A percentile compares a stretch with the other conserved stretches of the same genome.
Conservation (phyloP, 129 eudicot genomes). For the Silybum marianum region DNA sequence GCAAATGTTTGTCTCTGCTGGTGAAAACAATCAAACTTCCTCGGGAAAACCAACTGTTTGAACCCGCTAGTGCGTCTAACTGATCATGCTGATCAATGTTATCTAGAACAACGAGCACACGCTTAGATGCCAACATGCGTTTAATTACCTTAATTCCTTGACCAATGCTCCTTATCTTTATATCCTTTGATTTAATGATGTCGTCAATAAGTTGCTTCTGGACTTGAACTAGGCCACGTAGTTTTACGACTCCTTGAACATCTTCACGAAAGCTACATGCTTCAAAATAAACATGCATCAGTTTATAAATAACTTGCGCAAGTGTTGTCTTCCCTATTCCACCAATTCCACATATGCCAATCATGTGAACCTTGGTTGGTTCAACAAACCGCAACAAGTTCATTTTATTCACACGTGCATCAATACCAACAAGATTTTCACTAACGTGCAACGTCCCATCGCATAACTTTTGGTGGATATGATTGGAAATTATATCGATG, state of each 20-base stretch:
- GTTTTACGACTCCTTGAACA: slow-evolving; percentile 21
- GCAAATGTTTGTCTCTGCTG: slow-evolving; percentile 14
- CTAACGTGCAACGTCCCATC: neutral
- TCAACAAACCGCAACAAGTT: slow-evolving; percentile 4
- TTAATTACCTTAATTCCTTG: neutral
- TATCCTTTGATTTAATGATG: neutral
- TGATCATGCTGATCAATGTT: neutral
- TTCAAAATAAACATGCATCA: slow-evolving; percentile 20
- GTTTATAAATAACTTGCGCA: slow-evolving; percentile 22
- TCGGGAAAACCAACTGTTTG: slow-evolving; percentile 2
- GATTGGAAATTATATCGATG: slow-evolving; percentile 22
- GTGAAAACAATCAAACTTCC: slow-evolving; percentile 27
- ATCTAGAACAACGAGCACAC: neutral
- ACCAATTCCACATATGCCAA: slow-evolving; percentile 31
- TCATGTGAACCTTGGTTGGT: slow-evolving; percentile 12
- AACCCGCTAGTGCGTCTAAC: slow-evolving; percentile 15
- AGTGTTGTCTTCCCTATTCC: slow-evolving; percentile 30
- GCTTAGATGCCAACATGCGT: neutral
- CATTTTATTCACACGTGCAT: slow-evolving; percentile 3
- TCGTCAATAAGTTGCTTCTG: slow-evolving; percentile 4
- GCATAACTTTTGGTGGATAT: slow-evolving; percentile 11
- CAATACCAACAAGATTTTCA: slow-evolving; percentile 18
- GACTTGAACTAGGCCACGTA: slow-evolving; percentile 15
- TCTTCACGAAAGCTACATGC: slow-evolving; percentile 16
- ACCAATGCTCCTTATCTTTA: neutral